These are phyloP conservation scores for Mycena vulgaris DNA, from an alignment of 768 basidiomycete species.

Conservation along the genomic window DNA sequence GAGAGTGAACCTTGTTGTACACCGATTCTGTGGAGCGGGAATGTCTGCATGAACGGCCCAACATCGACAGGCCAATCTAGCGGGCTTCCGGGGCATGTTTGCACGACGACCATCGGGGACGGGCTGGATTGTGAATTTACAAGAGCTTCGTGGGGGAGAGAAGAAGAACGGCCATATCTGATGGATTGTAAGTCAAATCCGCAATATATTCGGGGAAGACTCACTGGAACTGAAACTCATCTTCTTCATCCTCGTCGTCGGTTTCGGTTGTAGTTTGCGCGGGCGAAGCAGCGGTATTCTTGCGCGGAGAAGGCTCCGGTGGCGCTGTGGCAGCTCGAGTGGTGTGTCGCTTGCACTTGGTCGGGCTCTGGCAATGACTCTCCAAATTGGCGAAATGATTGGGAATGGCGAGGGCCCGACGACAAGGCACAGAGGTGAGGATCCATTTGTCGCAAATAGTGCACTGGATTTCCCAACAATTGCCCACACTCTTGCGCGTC, in stretches of 20 bases:
- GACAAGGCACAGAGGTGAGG: neutral
- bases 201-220: neutral
- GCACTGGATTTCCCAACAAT: conserved; percentile 12
- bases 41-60: conserved; percentile 14
- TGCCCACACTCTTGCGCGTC: neutral
- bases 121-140: neutral
- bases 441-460: neutral
- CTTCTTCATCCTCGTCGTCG: neutral
- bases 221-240: conserved; percentile 4
- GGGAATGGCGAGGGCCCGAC: neutral
- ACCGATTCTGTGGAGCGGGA: conserved; percentile 24
- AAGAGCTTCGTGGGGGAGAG: neutral
- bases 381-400: too few relatives aligned
- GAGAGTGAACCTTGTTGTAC: neutral
- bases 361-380: neutral
- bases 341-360: neutral
- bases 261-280: neutral
- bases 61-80: conserved; percentile 20
- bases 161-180: conserved; percentile 2
- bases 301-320: neutral
- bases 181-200: neutral
- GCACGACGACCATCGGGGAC: neutral
- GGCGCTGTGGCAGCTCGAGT: conserved; percentile 5
- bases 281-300: neutral
- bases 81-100: conserved; percentile 2